Evolutionary conservation across 306 rosid species (phyloP), one percentile per base, ranked within the genome.

Genomic region (Lathyrus oleraceus): DNA sequence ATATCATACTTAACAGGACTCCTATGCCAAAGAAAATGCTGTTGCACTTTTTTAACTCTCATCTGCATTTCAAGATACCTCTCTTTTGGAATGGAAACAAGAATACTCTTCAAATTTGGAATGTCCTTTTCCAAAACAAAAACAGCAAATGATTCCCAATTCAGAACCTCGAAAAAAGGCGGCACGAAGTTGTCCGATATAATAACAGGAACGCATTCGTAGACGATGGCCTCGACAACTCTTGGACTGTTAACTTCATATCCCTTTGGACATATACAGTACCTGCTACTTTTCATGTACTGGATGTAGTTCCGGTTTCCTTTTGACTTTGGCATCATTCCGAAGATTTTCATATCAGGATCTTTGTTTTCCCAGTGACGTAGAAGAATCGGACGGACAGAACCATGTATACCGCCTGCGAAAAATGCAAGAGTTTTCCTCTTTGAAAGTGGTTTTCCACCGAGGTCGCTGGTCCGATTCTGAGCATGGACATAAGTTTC

Each of bases 131-230:
- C 97, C 83, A 76, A 21, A 25, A 94, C 84, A 52, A 94, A 83
- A 42, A 94, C 99, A 49, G 95, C 86, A 81, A 94, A 94, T 4
- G 95, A 83, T 45, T 94, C 92, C 99, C 99, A 94, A 56, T 94
- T 82, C 81, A 94, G 70, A 60, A 84, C 85, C 43, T 87, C 95
- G 2, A 94, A 80, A 64, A 94, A 86, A 0, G 97, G 98, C 25
- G 98, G 97, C 86, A 90, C 96, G 36, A 85, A 94, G 65, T 94
- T 87, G 68, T 94, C 98, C 1, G 98, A 94, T 81, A 94, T 81
- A 61, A 94, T 84, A 36, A 94, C 95, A 0, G 98, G 97, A 38
- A 94, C 91, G 42, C 98, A 94, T 71, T 88, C 97, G 39, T 83
- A 84, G 69, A 90, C 77, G 8, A 94, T 87, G 61, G 99, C 90